These are phyloP conservation scores for Exophiala phaeomuriformis DNA, from an alignment of 2,329 filamentous ascomycete genomes.

Conservation along the genomic window DNA sequence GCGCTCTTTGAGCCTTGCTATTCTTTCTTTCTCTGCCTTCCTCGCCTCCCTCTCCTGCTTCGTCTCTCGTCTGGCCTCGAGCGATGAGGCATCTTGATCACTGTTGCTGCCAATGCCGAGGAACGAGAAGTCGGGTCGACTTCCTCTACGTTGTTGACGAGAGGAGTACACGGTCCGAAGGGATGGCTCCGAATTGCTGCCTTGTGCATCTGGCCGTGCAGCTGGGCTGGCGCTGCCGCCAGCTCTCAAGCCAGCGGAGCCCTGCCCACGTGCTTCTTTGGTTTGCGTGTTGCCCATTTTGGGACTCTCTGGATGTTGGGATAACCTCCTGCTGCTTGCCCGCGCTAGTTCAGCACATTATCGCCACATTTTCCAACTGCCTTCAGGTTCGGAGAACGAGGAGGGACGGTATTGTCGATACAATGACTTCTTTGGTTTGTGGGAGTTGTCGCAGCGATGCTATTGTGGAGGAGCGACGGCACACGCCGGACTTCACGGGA, in stretches of 20 bases:
- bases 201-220: conserved; percentile 17
- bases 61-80: conserved; percentile 68
- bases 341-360: conserved; percentile 10
- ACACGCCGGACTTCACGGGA: conserved; percentile 8
- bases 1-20: conserved; percentile 68
- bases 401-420: not conserved
- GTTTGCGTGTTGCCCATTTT: conserved; percentile 43
- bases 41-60: conserved; percentile 85
- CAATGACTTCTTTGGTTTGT: not conserved
- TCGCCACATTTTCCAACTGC: conserved; percentile 16
- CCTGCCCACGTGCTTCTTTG: conserved; percentile 38
- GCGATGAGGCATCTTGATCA: conserved; percentile 44
- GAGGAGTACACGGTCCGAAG: conserved; percentile 25
- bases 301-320: conserved; percentile 5
- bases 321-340: conserved; percentile 16
- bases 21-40: conserved; percentile 72
- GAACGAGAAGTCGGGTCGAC: conserved; percentile 53
- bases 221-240: conserved; percentile 16
- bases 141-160: conserved; percentile 45
- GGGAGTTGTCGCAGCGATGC: conserved; percentile 1
- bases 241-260: conserved; percentile 14
- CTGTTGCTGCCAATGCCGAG: conserved; percentile 47
- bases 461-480: not conserved
- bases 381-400: conserved; percentile 2
- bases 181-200: conserved; percentile 11